Conservation (phyloP, 371 early-diverging fungal species). For the Scutellospora calospora region DNA sequence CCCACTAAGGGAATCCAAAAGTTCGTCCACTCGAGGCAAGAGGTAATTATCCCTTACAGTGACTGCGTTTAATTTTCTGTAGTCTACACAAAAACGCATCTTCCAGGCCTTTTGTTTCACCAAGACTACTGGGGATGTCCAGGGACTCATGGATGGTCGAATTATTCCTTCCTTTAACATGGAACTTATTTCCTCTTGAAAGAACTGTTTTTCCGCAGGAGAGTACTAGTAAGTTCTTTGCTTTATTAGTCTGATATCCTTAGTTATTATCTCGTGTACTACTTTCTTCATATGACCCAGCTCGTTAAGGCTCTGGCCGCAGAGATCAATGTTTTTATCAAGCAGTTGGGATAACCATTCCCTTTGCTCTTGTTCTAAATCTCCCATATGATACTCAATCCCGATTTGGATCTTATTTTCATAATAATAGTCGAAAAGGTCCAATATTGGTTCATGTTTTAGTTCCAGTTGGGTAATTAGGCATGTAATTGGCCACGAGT, state of each 20-base stretch:
- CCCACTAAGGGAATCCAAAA: not conserved
- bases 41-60: not conserved
- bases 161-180: slow-evolving; percentile 49
- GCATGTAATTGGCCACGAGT: too few species aligned
- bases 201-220: slow-evolving; percentile 25
- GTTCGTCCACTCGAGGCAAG: not conserved
- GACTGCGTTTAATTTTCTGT: not conserved
- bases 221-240: slow-evolving; percentile 35
- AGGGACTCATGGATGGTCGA: too few species aligned
- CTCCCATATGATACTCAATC: too few species aligned
- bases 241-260: slow-evolving; percentile 30
- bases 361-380: too few species aligned
- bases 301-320: too few species aligned
- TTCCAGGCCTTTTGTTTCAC: not conserved
- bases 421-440: too few species aligned
- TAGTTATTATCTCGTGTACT: slow-evolving; percentile 45
- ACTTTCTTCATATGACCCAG: too few species aligned
- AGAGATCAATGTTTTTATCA: too few species aligned
- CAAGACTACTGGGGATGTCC: not conserved
- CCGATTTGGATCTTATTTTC: too few species aligned
- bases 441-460: too few species aligned
- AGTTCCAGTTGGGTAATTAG: too few species aligned
- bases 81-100: not conserved
- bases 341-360: too few species aligned
- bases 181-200: slow-evolving; percentile 41